Percentiles rank a stretch among this genome's conserved stretches.
Evolutionary conservation across 1,139 yeast genomes (phyloP).

Genomic region (Saccharomyces hybrid): DNA sequence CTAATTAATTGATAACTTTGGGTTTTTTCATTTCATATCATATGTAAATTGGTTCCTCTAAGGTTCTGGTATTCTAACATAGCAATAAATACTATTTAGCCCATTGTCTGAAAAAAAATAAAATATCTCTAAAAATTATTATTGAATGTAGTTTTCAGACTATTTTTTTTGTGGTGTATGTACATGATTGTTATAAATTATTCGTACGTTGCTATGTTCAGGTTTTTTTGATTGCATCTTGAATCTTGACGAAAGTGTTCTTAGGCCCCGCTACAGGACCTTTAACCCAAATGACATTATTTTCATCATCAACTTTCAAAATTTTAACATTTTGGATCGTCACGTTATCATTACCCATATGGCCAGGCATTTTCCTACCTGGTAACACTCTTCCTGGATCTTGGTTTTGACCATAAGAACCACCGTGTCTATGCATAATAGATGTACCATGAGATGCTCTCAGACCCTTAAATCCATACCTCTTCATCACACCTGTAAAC

Average conservation of each 20-base stretch:
- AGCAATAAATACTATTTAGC: background rate
- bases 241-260: constrained; percentile 63
- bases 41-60: background rate
- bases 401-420: constrained; percentile 94
- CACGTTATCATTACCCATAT: constrained; percentile 73
- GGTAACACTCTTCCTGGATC: constrained; percentile 95
- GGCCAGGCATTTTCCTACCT: constrained; percentile 98
- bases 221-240: constrained; percentile 58
- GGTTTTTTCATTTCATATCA: background rate
- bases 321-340: constrained; percentile 76
- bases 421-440: constrained; percentile 88
- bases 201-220: background rate
- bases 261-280: constrained; percentile 92
- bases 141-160: background rate
- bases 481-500: constrained; percentile 96
- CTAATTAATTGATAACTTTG: background rate
- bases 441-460: constrained; percentile 96
- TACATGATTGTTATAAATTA: background rate
- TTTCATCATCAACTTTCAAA: constrained; percentile 69
- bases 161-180: background rate
- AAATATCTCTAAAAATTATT: background rate
- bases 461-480: constrained; percentile 87
- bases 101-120: background rate
- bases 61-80: background rate
- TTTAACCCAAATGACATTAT: constrained; percentile 74